Evolutionary conservation across 768 basidiomycete species (phyloP).

Genomic region (Boletus tylopilopsis): DNA sequence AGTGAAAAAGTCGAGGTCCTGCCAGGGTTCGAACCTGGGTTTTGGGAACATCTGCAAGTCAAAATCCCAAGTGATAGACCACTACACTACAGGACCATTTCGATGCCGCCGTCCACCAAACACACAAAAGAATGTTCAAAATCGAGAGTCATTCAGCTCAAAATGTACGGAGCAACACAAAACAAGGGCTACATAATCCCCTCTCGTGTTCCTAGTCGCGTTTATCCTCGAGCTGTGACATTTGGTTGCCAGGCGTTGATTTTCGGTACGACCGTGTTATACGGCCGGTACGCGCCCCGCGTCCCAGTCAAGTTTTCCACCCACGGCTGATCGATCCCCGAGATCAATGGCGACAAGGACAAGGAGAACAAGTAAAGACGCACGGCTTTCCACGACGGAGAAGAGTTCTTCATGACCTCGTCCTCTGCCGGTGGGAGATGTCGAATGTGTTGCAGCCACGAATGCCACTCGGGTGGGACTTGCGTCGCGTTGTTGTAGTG

Average conservation of each 20-base stretch:
- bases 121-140: neutral
- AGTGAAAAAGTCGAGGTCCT: constrained; percentile 18
- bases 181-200: neutral
- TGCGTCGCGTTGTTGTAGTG: constrained; percentile 91
- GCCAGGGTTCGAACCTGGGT: constrained; percentile 17
- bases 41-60: constrained; percentile 14
- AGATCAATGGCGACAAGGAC: too few species aligned
- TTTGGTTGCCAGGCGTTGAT: constrained; percentile 82
- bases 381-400: constrained; percentile 84
- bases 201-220: neutral
- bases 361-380: constrained; percentile 30
- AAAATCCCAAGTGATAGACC: constrained; percentile 28
- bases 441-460: constrained; percentile 91
- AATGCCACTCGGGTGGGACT: constrained; percentile 95
- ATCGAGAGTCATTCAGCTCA: too few species aligned
- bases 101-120: neutral
- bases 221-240: constrained; percentile 44
- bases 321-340: constrained; percentile 69
- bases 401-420: constrained; percentile 57
- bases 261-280: constrained; percentile 85
- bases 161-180: too few species aligned
- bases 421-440: constrained; percentile 78
- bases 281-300: constrained; percentile 82
- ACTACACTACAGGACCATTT: constrained; percentile 25
- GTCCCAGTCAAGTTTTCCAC: constrained; percentile 91